Evolutionary conservation across 805 yeast genomes (phyloP).

Genomic region (Metschnikowia dekortorum): DNA sequence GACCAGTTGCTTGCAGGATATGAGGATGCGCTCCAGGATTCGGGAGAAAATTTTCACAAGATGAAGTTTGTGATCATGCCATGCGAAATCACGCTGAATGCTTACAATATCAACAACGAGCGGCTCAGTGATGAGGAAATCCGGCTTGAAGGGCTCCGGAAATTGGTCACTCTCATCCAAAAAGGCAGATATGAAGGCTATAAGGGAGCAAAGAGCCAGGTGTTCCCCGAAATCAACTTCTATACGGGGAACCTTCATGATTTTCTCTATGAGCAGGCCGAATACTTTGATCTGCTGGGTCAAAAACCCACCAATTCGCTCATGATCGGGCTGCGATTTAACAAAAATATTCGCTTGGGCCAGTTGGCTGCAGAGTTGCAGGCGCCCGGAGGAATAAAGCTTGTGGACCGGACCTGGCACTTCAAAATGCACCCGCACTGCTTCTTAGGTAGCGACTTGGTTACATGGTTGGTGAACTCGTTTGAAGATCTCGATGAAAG

Average conservation of each 20-base stretch:
- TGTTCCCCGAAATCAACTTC: conserved; percentile 71
- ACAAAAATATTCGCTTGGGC: conserved; percentile 44
- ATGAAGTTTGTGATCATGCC: conserved; percentile 86
- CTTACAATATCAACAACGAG: conserved; percentile 50
- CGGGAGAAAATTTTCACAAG: conserved; percentile 51
- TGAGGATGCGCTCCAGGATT: conserved; percentile 63
- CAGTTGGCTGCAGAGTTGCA: conserved; percentile 65
- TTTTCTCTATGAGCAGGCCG: conserved; percentile 50
- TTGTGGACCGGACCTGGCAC: conserved; percentile 89
- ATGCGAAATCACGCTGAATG: conserved; percentile 58
- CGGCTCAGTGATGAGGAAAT: conserved; percentile 75
- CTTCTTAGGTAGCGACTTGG: conserved; percentile 82
- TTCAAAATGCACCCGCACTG: conserved; percentile 72
- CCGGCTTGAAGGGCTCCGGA: conserved; percentile 85
- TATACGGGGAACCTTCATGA: conserved; percentile 81
- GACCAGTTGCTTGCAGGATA: conserved; percentile 93
- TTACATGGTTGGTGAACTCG: conserved; percentile 75
- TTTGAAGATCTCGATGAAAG: conserved; percentile 75
- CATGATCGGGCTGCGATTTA: conserved; percentile 38
- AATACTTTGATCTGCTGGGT: conserved; percentile 36
- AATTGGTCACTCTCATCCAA: conserved; percentile 58
- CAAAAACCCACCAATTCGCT: conserved; percentile 26
- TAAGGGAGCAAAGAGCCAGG: conserved; percentile 30
- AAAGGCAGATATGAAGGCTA: conserved; percentile 44
- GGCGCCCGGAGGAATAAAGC: conserved; percentile 53